Conservation (phyloP, 2,329 filamentous ascomycete genomes). For the Trichoderma asperellum region DNA sequence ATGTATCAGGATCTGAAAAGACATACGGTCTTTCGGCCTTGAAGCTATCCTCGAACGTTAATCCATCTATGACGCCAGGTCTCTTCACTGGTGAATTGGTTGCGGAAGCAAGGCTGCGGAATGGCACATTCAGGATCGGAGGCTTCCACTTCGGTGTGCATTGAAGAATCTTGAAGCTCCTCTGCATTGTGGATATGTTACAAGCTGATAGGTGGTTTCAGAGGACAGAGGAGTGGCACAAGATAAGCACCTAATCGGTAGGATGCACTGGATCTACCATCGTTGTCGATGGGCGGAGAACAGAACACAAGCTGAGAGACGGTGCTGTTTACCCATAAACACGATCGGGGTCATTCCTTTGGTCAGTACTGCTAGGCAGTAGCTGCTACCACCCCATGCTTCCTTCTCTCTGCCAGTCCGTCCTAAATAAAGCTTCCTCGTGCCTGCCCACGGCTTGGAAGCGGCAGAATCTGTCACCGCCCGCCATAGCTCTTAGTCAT, state of each 20-base stretch:
- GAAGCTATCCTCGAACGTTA: constrained; percentile 60
- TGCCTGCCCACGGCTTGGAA: constrained; percentile 28
- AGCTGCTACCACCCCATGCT: not conserved
- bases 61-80: constrained; percentile 36
- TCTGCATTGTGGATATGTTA: not conserved
- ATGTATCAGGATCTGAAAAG: constrained; percentile 51
- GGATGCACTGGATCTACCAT: not conserved
- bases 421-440: not conserved
- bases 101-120: not conserved
- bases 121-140: not conserved
- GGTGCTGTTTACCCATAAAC: not conserved
- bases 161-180: not conserved
- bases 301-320: not conserved
- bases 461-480: constrained; percentile 37
- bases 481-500: constrained; percentile 12
- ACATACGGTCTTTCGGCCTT: constrained; percentile 53
- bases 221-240: not conserved
- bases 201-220: not conserved
- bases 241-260: not conserved
- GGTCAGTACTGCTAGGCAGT: not conserved
- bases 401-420: not conserved
- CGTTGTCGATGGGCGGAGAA: not conserved
- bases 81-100: not conserved
- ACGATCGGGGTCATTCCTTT: not conserved
- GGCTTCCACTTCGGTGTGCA: not conserved